These are phyloP conservation scores for Aspergillus aculeatus DNA, from an alignment of 2,329 filamentous ascomycete species.

Conservation along the genomic window DNA sequence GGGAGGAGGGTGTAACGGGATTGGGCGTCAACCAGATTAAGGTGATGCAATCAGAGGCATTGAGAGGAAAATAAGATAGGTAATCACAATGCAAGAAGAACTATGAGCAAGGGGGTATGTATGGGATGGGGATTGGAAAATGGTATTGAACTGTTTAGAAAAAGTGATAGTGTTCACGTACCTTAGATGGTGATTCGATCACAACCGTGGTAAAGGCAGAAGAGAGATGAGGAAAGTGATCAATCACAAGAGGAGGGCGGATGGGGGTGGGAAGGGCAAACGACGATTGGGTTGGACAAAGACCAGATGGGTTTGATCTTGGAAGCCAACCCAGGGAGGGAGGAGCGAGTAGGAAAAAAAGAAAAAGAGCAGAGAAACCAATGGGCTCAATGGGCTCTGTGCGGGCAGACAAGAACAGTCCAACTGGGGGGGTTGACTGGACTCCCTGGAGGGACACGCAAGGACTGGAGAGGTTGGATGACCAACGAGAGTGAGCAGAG, in stretches of 20 bases:
- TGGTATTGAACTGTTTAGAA: background rate
- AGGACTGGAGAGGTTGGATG: constrained; percentile 32
- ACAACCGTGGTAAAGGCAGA: constrained; percentile 17
- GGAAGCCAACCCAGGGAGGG: constrained; percentile 14
- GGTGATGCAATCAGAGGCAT: background rate
- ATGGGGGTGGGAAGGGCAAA: constrained; percentile 18
- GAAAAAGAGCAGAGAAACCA: constrained; percentile 17
- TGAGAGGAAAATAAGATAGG: background rate
- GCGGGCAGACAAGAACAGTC: constrained; percentile 18
- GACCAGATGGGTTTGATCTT: constrained; percentile 18
- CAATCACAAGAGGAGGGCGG: constrained; percentile 19
- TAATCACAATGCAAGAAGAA: background rate
- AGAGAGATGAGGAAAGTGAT: constrained; percentile 15
- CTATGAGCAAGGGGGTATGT: background rate
- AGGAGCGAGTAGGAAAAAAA: constrained; percentile 24
- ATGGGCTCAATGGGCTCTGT: constrained; percentile 23
- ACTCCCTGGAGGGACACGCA: constrained; percentile 22
- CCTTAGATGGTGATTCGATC: constrained; percentile 27
- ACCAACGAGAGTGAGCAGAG: constrained; percentile 45
- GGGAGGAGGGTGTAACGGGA: constrained; percentile 16
- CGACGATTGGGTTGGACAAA: constrained; percentile 22
- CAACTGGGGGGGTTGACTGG: constrained; percentile 23
- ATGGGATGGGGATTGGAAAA: constrained; percentile 15
- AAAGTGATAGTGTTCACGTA: constrained; percentile 18
- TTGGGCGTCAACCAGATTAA: constrained; percentile 12